Percentiles rank a stretch among this genome's conserved stretches.
phyloP scores from a whole-genome alignment of 2,329 filamentous ascomycete species.

The Talaromyces funiculosus region DNA sequence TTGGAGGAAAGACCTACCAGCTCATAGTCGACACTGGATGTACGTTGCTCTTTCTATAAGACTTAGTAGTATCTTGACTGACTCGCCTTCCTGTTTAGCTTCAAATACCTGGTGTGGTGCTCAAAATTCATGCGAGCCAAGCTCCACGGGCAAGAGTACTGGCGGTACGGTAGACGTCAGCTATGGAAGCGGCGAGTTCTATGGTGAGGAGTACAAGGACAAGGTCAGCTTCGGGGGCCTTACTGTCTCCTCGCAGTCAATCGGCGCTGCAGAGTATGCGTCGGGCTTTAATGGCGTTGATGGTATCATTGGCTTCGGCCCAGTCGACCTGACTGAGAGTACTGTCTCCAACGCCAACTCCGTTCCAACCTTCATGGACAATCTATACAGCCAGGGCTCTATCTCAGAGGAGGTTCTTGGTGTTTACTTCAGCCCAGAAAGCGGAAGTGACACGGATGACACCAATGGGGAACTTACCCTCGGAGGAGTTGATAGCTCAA shows the following conservation, averaged over 20 bases:
- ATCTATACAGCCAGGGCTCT: slow-evolving; percentile 4
- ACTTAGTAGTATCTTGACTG: not conserved
- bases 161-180: not conserved
- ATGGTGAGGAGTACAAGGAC: slow-evolving; percentile 3
- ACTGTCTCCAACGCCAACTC: slow-evolving; percentile 7
- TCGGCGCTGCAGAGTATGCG: not conserved
- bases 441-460: slow-evolving; percentile 7
- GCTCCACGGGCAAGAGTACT: slow-evolving; percentile 1
- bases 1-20: not conserved
- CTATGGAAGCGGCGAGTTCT: slow-evolving; percentile 9
- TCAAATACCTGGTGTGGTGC: slow-evolving; percentile 11
- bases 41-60: not conserved
- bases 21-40: slow-evolving; percentile 9
- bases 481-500: slow-evolving; percentile 4
- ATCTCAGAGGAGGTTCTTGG: slow-evolving; percentile 4
- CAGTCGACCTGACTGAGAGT: slow-evolving; percentile 3
- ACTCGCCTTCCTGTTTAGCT: not conserved
- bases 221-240: slow-evolving; percentile 6
- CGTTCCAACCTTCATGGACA: slow-evolving; percentile 8
- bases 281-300: slow-evolving; percentile 2
- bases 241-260: slow-evolving; percentile 5
- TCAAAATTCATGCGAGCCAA: slow-evolving; percentile 2
- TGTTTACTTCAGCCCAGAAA: slow-evolving; percentile 3
- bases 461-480: slow-evolving; percentile 8
- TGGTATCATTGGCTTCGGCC: slow-evolving; percentile 9